Evolutionary conservation across 495 filamentous ascomycete species (phyloP), one percentile per base, ranked within the genome.

Genomic region (Articulospora tetracladia): DNA sequence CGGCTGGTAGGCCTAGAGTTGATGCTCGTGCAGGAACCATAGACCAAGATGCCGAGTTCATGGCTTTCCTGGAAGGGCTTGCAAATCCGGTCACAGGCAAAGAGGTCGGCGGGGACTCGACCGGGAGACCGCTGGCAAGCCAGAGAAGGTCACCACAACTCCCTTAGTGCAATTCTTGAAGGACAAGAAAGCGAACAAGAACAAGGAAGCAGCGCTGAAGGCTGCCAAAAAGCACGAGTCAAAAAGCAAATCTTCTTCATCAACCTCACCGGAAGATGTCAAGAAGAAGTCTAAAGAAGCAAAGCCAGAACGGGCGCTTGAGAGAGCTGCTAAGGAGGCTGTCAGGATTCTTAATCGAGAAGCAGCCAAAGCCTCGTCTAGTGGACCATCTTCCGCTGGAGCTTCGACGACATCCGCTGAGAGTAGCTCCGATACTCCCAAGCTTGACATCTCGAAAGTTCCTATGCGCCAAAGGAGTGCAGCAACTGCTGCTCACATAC

Each of bases 1-100:
- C 95, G 17, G 78, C 78, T 7, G 88, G 86, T 60, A 86, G 80
- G 66, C 77, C 78, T 36, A 86, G 91, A 23, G 82, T 83, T 49
- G 94, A 98, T 78, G 83, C 83, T 59, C 86, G 93, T 2, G 90
- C 96, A 70, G 94, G 95, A 46, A 95, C 91, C 4, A 97, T 98
- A 59, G 94, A 98, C 64, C 91, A 93, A 66, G 94, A 98, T 69
- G 84, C 88, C 0, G 94, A 98, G 58, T 98, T 98, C 63, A 95
- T 96, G 73, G 83, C 83, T 22, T 98, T 98, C 68, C 82, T 98
- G 7, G 90, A 95, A 71, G 86, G 83, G 51, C 80, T 97, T 10
- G 94, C 92, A 2, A 88, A 90, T 53, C 92, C 92, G 0, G 82
- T 88, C 27, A 80, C 77, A 34, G 73, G 76, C 12, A 70, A 68